A percentile compares a stretch with the other conserved stretches of the same genome.
These are phyloP conservation scores for Chamaecyparis obtusa DNA, from an alignment of 75 land plant species.

Conservation along the genomic window DNA sequence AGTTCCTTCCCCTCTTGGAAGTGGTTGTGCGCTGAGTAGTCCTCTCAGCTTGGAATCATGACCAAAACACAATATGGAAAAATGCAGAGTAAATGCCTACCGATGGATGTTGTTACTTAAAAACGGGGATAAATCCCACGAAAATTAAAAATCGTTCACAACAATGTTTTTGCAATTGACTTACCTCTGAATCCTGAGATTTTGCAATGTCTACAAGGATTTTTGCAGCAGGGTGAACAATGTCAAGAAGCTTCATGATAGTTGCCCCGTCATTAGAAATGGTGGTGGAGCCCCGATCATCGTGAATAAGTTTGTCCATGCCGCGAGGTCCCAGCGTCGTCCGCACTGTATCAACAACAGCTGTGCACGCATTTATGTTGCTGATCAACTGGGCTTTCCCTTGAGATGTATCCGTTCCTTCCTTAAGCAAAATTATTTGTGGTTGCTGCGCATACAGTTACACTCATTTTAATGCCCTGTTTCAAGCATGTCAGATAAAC, in stretches of 20 bases:
- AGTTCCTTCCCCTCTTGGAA: no score
- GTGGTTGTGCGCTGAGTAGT: no score
- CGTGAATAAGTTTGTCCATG: conserved; percentile 98
- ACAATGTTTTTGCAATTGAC: neutral
- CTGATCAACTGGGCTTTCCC: conserved; percentile 94
- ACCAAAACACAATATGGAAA: no score
- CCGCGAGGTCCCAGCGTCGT: conserved; percentile 94
- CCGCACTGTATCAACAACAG: conserved; percentile 87
- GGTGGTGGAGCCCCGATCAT: conserved; percentile 84
- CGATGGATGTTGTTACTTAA: no score
- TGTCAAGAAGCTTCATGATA: conserved; percentile 98
- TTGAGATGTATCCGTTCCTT: conserved; percentile 96
- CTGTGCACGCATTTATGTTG: conserved; percentile 98
- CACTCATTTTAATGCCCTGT: neutral
- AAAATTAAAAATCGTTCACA: no score
- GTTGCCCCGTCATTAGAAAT: conserved; percentile 99
- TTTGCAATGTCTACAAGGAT: conserved; percentile 97
- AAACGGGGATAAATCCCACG: no score
- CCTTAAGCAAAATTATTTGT: conserved; percentile 91
- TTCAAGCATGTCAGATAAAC: no score
- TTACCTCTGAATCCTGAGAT: conserved; percentile 97
- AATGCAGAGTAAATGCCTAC: no score
- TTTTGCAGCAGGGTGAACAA: conserved; percentile 97
- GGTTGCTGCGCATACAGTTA: conserved; percentile 67
- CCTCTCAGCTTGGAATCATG: no score